phyloP scores from a whole-genome alignment of 2,329 filamentous ascomycete species.

The Fusarium buxicola region DNA sequence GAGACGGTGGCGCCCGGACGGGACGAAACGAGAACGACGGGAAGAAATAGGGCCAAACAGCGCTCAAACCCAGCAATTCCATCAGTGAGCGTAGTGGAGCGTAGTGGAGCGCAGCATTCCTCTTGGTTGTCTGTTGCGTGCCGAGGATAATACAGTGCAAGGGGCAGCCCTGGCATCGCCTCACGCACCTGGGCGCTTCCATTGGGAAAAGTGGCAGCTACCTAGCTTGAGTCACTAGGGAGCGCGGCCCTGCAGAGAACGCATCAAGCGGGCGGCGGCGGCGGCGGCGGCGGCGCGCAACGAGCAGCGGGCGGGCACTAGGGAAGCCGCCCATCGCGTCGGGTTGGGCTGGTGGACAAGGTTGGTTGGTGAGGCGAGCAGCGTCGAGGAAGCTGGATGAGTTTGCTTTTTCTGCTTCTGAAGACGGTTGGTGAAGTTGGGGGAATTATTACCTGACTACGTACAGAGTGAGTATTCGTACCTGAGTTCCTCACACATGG shows the following conservation, averaged over 20 bases:
- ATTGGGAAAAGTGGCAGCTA: slow-evolving; percentile 4
- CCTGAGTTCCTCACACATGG: neutral
- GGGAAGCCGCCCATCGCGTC: slow-evolving; percentile 39
- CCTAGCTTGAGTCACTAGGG: slow-evolving; percentile 10
- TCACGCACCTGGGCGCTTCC: slow-evolving; percentile 9
- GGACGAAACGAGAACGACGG: slow-evolving; percentile 39
- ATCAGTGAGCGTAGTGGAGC: slow-evolving; percentile 18
- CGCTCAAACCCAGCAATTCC: slow-evolving; percentile 22
- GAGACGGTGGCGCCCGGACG: slow-evolving; percentile 30
- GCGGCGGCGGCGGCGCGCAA: slow-evolving; percentile 24
- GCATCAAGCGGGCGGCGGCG: slow-evolving; percentile 15
- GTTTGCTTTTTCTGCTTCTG: slow-evolving; percentile 10
- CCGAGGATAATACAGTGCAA: slow-evolving; percentile 16
- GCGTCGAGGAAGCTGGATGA: neutral
- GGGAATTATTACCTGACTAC: neutral
- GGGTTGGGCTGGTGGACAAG: slow-evolving; percentile 30
- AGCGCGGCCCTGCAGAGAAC: slow-evolving; percentile 7
- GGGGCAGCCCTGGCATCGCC: slow-evolving; percentile 8
- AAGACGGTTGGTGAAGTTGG: slow-evolving; percentile 4
- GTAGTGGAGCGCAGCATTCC: slow-evolving; percentile 33
- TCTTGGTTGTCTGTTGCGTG: slow-evolving; percentile 9
- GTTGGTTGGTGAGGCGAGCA: slow-evolving; percentile 4
- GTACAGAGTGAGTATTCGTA: neutral
- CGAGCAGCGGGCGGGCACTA: slow-evolving; percentile 43
- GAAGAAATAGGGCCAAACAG: slow-evolving; percentile 37